Base-by-base conservation (phyloP, 2,329 filamentous ascomycete species). In the Aspergillus puulaauensis region DNA sequence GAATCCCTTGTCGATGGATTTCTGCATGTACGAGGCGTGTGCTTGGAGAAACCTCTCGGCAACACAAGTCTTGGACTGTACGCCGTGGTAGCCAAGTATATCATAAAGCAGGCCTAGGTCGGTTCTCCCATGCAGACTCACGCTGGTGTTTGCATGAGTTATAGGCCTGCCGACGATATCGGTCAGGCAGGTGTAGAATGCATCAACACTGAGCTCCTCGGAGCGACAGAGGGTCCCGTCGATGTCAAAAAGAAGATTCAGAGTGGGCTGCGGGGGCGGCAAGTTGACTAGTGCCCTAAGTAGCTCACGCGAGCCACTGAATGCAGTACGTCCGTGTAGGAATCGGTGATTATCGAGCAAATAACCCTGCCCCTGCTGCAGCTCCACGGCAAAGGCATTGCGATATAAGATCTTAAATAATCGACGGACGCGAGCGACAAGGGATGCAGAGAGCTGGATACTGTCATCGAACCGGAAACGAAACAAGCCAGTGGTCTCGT, bases 381-480 rank as follows among this genome's bases (percentile, higher is more conserved):
- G 39, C 9, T 43, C 31, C 6, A 61, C 52, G 3, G 48, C 31
- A 40, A 54, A 59, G 8, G 60, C 39, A 33, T 52, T 54, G n/a
- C 55, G 46, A 15, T 57, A 61, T 15, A 61, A 39, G 14, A 51
- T 53, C 1, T 57, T 33, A 5, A 52, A 49, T 2, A 61, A n/a
- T 21, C 55, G 27, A 17, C 37, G 23, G 40, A 59, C 57, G 46
- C 44, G 50, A 39, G 47, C 15, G 19, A 55, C 54, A 39, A 55
- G 23, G 12, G 54, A 52, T 6, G 60, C 51, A 21, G 60, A 60
- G 11, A 60, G 44, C 23, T 59, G 54, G 14, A 60, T 61, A 17
- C 48, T 44, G 24, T 61, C 57, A 31, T 61, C 59, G 24, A 61
- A 61, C 7, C 57, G 59, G 33, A 61, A 61, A 17, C 59, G 59